Evolutionary conservation across 2,329 filamentous ascomycete genomes (phyloP), one percentile per base, ranked within the genome.

Genomic region (Neospermospora avenae): DNA sequence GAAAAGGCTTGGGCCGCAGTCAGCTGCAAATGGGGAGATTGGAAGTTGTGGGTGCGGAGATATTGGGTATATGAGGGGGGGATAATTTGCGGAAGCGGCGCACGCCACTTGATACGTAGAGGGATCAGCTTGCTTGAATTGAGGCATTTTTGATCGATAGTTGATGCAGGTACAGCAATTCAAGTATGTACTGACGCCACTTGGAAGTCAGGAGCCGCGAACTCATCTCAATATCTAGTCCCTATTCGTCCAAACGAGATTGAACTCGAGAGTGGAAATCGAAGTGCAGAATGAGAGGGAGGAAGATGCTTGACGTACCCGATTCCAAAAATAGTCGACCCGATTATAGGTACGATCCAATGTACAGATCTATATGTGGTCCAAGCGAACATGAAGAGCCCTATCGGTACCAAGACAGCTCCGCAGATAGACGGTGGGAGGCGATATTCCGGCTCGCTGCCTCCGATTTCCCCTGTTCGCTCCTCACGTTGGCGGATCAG

Each of bases 311-410:
- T 60, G 48, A 80, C 85, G 78, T 78, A 89, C 85, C 83, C 89
- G 72, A 81, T 77, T 59, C 86, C 89, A 75, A 92, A 93, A 46
- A 93, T 77, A 44, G 74, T 80, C 28, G 85, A 88, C 20, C 87
- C 89, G 74, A 93, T 86, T 65, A 91, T 87, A 25, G 89, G 87
- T 48, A 86, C 81, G 63, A 90, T 88, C 86, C 86, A 93, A 74
- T 91, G 88, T 52, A 96, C 83, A 67, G 75, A 81, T 2, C 86
- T 74, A 72, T 87, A 93, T 14, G 89, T 88, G 4, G 90, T 92
- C 89, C 91, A 96, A 22, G 85, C 91, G 75, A 96, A 96, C 76
- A 90, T 89, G 74, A 97, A 96, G 16, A 98, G 76, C 6, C 91
- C 90, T 58, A 89, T 78, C 4, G 92, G 90, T 34, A 95, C 90